Percentiles rank a stretch among this genome's conserved stretches.
Conservation (phyloP, 192 early-diverging fungal genomes). For the Coemansia sp. region DNA sequence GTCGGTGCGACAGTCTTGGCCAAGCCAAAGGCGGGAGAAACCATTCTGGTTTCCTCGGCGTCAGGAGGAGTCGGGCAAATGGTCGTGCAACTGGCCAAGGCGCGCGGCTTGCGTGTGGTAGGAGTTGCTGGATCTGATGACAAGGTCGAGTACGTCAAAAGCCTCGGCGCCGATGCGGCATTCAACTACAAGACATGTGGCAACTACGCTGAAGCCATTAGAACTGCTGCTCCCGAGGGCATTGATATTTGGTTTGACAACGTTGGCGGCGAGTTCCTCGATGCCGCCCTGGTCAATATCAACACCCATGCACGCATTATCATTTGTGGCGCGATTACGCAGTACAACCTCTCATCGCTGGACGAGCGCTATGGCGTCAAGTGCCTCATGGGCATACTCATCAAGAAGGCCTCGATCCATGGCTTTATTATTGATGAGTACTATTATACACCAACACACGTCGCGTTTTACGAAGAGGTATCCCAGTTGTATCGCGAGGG, state of each 20-base stretch:
- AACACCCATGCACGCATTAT: conserved; percentile 71
- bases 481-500: conserved; percentile 59
- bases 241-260: conserved; percentile 90
- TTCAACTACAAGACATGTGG: conserved; percentile 92
- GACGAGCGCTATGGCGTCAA: conserved; percentile 59
- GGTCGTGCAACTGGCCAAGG: conserved; percentile 81
- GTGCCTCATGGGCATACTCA: conserved; percentile 61
- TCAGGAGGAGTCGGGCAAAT: conserved; percentile 77
- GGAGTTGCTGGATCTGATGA: conserved; percentile 84
- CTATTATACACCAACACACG: conserved; percentile 42
- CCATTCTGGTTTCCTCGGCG: conserved; percentile 80
- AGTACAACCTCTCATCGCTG: conserved; percentile 57
- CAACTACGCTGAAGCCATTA: conserved; percentile 54
- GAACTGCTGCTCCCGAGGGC: conserved; percentile 70
- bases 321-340: conserved; percentile 76
- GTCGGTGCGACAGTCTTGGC: conserved; percentile 66
- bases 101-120: conserved; percentile 75
- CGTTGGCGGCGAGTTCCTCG: conserved; percentile 81
- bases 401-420: conserved; percentile 61
- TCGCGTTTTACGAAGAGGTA: conserved; percentile 62
- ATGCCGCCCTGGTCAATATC: conserved; percentile 70
- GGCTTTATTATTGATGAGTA: conserved; percentile 68
- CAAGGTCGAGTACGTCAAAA: conserved; percentile 75
- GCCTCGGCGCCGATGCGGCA: conserved; percentile 76
- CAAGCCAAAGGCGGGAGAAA: conserved; percentile 81